These are phyloP conservation scores for Boletus rufocinnamomeus DNA, from an alignment of 768 basidiomycete genomes.

Conservation along the genomic window DNA sequence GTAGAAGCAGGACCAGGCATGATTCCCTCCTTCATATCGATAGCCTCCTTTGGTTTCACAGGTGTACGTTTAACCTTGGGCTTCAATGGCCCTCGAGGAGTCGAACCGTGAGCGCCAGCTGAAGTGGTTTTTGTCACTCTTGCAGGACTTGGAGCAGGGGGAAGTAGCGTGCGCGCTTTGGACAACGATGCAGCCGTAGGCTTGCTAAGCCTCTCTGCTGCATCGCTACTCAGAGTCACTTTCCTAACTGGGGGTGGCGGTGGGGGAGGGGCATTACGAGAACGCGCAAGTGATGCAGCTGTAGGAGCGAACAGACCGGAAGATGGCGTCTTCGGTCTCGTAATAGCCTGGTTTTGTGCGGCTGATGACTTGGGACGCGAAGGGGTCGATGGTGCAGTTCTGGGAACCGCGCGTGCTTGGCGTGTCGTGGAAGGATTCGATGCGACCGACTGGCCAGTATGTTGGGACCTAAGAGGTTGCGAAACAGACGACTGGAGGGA, in stretches of 20 bases:
- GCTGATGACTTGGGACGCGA: constrained; percentile 41
- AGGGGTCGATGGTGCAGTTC: constrained; percentile 34
- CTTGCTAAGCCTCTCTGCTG: constrained; percentile 70
- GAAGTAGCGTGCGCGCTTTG: constrained; percentile 48
- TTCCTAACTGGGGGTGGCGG: constrained; percentile 56
- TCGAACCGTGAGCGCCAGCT: constrained; percentile 28
- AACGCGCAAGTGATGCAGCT: constrained; percentile 74
- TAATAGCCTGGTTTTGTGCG: constrained; percentile 17
- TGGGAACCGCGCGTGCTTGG: constrained; percentile 27
- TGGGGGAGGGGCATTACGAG: constrained; percentile 53
- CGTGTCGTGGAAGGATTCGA: constrained; percentile 36
- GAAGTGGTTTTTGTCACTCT: constrained; percentile 34
- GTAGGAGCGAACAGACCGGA: constrained; percentile 79
- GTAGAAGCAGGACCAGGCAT: constrained; percentile 24
- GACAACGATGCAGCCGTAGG: constrained; percentile 80
- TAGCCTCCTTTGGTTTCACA: constrained; percentile 27
- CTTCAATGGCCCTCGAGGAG: constrained; percentile 34
- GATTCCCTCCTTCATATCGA: constrained; percentile 20
- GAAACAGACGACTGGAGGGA: constrained; percentile 39
- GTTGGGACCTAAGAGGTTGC: constrained; percentile 40
- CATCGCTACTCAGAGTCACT: constrained; percentile 50
- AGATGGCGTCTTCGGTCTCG: constrained; percentile 62
- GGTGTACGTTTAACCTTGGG: constrained; percentile 29
- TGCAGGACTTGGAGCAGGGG: constrained; percentile 20
- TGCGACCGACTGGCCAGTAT: constrained; percentile 43